Percentiles rank a stretch among this genome's conserved stretches.
Evolutionary conservation across 75 land plant species (phyloP).

Genomic region (Pinus tabuliformis): DNA sequence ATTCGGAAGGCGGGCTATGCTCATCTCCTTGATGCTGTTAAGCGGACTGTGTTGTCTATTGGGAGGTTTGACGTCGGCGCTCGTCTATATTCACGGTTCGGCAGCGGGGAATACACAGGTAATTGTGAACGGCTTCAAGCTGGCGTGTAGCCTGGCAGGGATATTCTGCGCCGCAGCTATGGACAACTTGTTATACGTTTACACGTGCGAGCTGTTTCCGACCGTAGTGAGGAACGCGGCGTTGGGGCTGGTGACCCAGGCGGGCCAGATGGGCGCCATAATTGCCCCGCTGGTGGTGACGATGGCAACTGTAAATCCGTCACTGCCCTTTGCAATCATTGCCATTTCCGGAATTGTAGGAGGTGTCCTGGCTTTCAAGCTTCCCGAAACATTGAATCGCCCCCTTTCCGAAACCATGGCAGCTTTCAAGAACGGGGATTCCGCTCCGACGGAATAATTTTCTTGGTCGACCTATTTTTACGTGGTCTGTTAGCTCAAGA

Average conservation of each 20-base stretch:
- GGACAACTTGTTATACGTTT: conserved; percentile 79
- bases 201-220: conserved; percentile 87
- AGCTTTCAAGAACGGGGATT: conserved; percentile 59
- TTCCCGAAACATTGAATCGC: conserved; percentile 77
- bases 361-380: conserved; percentile 44
- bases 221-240: conserved; percentile 93
- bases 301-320: conserved; percentile 21
- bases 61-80: conserved; percentile 33
- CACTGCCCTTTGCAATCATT: conserved; percentile 67
- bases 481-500: no score
- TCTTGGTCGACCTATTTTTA: no score
- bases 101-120: neutral
- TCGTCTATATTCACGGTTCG: neutral
- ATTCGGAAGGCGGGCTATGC: conserved; percentile 20
- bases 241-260: conserved; percentile 68
- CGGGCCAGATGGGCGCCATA: conserved; percentile 75
- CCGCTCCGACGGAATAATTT: neutral
- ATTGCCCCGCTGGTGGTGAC: conserved; percentile 82
- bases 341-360: conserved; percentile 53
- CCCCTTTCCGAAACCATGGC: conserved; percentile 81
- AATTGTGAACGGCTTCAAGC: conserved; percentile 19
- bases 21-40: conserved; percentile 43
- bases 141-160: conserved; percentile 70
- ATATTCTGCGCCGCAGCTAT: conserved; percentile 90
- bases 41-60: conserved; percentile 56